These are phyloP conservation scores for Rhodotorula sp. DNA, from an alignment of 1,284 basidiomycete genomes.

Conservation along the genomic window DNA sequence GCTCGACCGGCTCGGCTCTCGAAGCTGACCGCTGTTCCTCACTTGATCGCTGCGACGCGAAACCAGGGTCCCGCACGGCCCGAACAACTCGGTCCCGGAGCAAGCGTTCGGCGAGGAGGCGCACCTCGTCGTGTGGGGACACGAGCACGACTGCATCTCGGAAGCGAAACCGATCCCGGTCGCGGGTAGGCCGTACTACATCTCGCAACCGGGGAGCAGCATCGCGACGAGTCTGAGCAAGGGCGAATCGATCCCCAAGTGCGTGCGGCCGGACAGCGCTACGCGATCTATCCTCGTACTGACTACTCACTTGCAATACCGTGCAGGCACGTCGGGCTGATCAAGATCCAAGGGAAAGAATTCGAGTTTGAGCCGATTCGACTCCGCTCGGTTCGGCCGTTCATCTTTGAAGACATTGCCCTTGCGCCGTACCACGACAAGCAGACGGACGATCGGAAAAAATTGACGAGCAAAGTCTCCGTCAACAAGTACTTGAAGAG, in stretches of 20 bases:
- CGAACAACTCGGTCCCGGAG: constrained; percentile 89
- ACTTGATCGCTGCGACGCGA: no score
- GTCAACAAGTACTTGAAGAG: constrained; percentile 75
- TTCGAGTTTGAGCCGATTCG: constrained; percentile 82
- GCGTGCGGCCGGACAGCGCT: constrained; percentile 44
- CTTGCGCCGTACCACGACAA: constrained; percentile 73
- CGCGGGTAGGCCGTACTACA: constrained; percentile 84
- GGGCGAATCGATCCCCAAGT: constrained; percentile 88
- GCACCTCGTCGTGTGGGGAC: constrained; percentile 94
- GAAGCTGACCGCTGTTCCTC: no score
- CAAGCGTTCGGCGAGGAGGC: constrained; percentile 95
- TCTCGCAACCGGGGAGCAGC: constrained; percentile 92
- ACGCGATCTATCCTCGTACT: background rate
- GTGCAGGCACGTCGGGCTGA: constrained; percentile 76
- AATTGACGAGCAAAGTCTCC: constrained; percentile 73
- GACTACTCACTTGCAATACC: background rate
- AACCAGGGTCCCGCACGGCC: constrained; percentile 82
- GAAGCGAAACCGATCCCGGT: constrained; percentile 86
- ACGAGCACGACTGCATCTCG: constrained; percentile 87
- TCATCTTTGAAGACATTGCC: constrained; percentile 82
- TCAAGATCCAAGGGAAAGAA: constrained; percentile 80
- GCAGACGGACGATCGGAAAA: constrained; percentile 59
- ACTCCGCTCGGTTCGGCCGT: constrained; percentile 88
- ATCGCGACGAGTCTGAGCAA: constrained; percentile 90
- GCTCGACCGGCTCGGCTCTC: no score